Conservation (phyloP, 352 stramenopile species). For the Phytophthora agathidicida region DNA sequence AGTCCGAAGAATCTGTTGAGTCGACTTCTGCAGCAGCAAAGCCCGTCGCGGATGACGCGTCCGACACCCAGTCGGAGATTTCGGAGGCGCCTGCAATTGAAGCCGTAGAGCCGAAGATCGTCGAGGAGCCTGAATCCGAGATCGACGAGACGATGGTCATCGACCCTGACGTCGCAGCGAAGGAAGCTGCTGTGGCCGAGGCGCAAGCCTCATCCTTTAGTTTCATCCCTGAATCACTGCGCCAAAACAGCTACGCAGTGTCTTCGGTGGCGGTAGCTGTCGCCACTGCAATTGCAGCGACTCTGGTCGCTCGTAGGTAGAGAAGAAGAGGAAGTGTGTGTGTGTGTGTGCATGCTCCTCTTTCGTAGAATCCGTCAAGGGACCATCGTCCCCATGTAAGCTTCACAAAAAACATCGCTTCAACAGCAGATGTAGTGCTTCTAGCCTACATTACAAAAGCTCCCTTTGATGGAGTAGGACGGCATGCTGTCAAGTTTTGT, state of each 20-base stretch:
- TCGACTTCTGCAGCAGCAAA: conserved; percentile 1
- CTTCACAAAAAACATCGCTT: background rate
- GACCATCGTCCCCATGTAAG: conserved; percentile 1
- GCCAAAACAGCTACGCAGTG: conserved; percentile 37
- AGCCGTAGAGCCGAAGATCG: conserved; percentile 11
- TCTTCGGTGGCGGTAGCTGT: conserved; percentile 36
- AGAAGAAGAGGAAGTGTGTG: conserved; percentile 5
- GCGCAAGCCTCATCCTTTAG: conserved; percentile 19
- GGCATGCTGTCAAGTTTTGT: no score
- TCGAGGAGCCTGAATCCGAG: conserved; percentile 27
- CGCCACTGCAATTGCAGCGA: conserved; percentile 30
- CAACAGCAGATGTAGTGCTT: background rate
- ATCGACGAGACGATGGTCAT: conserved; percentile 40
- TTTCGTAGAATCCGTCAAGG: conserved; percentile 11
- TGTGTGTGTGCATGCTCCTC: background rate
- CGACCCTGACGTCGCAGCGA: conserved; percentile 25
- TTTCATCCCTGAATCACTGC: conserved; percentile 29
- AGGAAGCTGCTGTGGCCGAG: conserved; percentile 14
- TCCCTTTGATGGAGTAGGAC: no score
- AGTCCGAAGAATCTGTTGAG: background rate
- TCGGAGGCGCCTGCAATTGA: conserved; percentile 15
- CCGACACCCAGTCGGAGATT: conserved; percentile 28
- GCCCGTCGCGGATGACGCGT: conserved; percentile 14
- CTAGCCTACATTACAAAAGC: background rate
- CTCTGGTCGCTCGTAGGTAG: conserved; percentile 34